phyloP scores from a whole-genome alignment of 257 asterid genomes.

The Przewalskia tangutica region DNA sequence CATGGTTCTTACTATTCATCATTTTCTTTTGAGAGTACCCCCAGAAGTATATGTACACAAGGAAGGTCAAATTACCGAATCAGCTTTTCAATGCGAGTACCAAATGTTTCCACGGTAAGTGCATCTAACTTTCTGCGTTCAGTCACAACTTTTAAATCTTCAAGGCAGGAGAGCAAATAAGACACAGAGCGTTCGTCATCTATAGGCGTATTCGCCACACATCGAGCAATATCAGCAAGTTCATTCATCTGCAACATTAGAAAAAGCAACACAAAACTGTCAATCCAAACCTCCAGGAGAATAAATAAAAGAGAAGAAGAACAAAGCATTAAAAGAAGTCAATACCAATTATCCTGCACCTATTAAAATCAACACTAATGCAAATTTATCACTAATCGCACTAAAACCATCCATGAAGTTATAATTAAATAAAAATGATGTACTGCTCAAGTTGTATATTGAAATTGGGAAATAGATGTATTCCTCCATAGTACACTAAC shows the following conservation, averaged over 20 bases:
- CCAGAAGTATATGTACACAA: neutral
- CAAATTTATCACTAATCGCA: neutral
- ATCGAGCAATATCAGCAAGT: conserved; percentile 96
- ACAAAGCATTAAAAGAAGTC: neutral
- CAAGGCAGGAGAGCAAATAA: conserved; percentile 87
- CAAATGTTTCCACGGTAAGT: conserved; percentile 94
- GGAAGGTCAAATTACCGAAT: conserved; percentile 46
- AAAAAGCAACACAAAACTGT: neutral
- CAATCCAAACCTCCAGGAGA: neutral
- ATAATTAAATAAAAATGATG: neutral
- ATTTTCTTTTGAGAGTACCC: neutral
- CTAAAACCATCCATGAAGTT: neutral
- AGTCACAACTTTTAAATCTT: conserved; percentile 79
- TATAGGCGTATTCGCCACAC: conserved; percentile 81
- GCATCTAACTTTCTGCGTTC: conserved; percentile 90
- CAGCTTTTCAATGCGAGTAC: conserved; percentile 94
- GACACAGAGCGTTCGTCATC: conserved; percentile 78
- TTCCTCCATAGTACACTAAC: neutral
- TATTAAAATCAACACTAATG: neutral
- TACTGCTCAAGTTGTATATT: neutral
- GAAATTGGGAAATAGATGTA: neutral
- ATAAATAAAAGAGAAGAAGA: neutral
- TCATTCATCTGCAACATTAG: conserved; percentile 65
- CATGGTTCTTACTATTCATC: neutral
- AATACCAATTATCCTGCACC: neutral